A percentile compares a stretch with the other conserved stretches of the same genome.
Evolutionary conservation across 192 early-diverging fungal genomes (phyloP).

Genomic region (Entophlyctis luteolus): DNA sequence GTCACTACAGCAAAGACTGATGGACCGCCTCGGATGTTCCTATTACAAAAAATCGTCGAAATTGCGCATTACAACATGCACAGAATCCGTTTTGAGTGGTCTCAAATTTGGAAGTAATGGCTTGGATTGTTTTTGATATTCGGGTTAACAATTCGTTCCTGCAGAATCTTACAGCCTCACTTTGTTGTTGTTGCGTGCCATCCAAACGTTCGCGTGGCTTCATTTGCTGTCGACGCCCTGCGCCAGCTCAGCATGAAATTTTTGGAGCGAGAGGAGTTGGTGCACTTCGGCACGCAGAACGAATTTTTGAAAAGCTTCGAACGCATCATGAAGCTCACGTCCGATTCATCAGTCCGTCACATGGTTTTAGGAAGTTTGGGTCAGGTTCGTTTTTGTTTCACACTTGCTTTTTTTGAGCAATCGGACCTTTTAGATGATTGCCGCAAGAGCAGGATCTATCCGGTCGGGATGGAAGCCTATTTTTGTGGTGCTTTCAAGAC

Average conservation of each 20-base stretch:
- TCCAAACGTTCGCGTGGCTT: constrained; percentile 74
- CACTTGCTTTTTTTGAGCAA: constrained; percentile 22
- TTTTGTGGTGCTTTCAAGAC: constrained; percentile 51
- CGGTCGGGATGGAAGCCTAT: constrained; percentile 68
- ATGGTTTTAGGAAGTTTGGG: constrained; percentile 43
- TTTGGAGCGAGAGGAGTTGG: constrained; percentile 88
- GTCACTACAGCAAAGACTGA: constrained; percentile 18
- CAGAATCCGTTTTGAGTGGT: constrained; percentile 93
- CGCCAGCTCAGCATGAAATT: constrained; percentile 92
- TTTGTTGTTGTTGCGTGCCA: constrained; percentile 85
- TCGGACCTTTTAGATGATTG: constrained; percentile 51
- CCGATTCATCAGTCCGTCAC: constrained; percentile 72
- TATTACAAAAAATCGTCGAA: constrained; percentile 91
- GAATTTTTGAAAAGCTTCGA: constrained; percentile 91
- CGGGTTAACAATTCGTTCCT: constrained; percentile 62
- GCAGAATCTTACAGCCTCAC: constrained; percentile 53
- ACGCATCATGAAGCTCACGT: constrained; percentile 71
- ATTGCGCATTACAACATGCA: constrained; percentile 97
- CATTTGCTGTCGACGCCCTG: constrained; percentile 87
- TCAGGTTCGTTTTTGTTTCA: constrained; percentile 24
- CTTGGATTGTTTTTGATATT: constrained; percentile 42
- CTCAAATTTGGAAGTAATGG: constrained; percentile 71
- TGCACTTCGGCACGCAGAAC: constrained; percentile 89
- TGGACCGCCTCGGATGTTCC: constrained; percentile 74
- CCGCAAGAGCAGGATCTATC: constrained; percentile 69